Base-by-base conservation (phyloP, 441 rosid genomes). In the Adansonia gregorii region DNA sequence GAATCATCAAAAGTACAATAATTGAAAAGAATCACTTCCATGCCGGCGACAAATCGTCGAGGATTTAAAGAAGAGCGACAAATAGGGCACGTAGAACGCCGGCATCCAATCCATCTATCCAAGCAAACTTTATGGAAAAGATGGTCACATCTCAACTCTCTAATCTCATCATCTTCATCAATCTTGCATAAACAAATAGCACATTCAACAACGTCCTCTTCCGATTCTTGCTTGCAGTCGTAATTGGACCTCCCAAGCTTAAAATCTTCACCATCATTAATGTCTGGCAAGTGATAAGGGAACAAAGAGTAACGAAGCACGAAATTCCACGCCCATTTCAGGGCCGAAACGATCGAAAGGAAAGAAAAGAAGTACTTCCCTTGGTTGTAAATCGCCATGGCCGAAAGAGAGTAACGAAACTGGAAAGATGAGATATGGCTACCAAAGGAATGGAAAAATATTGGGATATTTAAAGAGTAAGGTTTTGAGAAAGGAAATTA, bases 61-160 rank as follows among this genome's bases (percentile, higher is more conserved):
- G 74, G 60, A 70, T 10, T 70, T 27, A 70, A 8, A 1, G 60
- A 70, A 27, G 11, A 3, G 7, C 74, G 59, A 31, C 74, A 70
- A 8, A 70, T 52, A 3, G 74, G 74, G 56, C 74, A 69, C 0
- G 58, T 39, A 2, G 46, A 20, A 15, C 52, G 54, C 22, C 68
- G 46, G 52, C 12, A 35, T 7, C 78, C 78, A 1, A 75, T 43
- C 78, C 78, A 75, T 17, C 78, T 39, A 43, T 55, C 77, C 74
- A 82, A 49, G 35, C 82, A 82, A 56, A 65, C 76, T 14, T 64
- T 56, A 43, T 82, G 84, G 58, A 78, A 82, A 24, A 78, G 64
- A 72, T 82, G 84, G 19, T 58, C 61, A 68, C 84, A 82, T 17
- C 79, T 78, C 64, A 82, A n/a, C 24, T 75, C 76, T 9, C 66